Conservation (phyloP, 257 asterid genomes). For the Ocimum tenuiflorum region DNA sequence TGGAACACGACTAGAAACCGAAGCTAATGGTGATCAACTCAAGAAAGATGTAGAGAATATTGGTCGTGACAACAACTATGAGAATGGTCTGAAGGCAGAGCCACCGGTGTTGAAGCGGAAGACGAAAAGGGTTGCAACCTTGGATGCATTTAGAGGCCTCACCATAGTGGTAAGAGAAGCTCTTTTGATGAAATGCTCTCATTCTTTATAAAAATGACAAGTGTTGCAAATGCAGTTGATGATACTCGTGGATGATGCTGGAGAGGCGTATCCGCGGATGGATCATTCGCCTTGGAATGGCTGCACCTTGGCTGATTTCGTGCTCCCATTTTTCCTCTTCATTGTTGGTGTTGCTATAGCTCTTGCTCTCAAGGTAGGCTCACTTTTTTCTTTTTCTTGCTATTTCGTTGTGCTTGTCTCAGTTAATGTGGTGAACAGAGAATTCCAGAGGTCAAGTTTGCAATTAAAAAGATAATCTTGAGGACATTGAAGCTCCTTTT, state of each 20-base stretch:
- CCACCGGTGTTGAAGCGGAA: conserved; percentile 33
- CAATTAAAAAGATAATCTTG: conserved; percentile 49
- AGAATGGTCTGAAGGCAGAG: conserved; percentile 4
- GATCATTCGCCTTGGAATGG: conserved; percentile 98
- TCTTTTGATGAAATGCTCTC: neutral
- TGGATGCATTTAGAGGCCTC: conserved; percentile 86
- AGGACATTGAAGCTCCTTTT: conserved; percentile 79
- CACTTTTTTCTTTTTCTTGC: neutral
- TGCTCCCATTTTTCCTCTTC: conserved; percentile 82
- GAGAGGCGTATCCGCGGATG: conserved; percentile 54
- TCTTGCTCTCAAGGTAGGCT: conserved; percentile 68
- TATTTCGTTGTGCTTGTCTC: neutral
- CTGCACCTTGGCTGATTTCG: conserved; percentile 84
- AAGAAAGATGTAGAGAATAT: conserved; percentile 16
- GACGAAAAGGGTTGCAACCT: conserved; percentile 58
- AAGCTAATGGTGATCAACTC: conserved; percentile 11
- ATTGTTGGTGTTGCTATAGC: conserved; percentile 86
- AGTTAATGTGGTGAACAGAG: conserved; percentile 36
- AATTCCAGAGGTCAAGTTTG: conserved; percentile 39
- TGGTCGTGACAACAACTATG: conserved; percentile 2
- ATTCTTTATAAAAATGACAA: no score
- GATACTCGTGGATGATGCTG: conserved; percentile 88
- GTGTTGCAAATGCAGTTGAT: conserved; percentile 45
- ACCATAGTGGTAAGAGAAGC: conserved; percentile 51
- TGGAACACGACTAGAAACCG: neutral